These are phyloP conservation scores for Hypoxylon sp. DNA, from an alignment of 2,329 filamentous ascomycete genomes.

Conservation along the genomic window DNA sequence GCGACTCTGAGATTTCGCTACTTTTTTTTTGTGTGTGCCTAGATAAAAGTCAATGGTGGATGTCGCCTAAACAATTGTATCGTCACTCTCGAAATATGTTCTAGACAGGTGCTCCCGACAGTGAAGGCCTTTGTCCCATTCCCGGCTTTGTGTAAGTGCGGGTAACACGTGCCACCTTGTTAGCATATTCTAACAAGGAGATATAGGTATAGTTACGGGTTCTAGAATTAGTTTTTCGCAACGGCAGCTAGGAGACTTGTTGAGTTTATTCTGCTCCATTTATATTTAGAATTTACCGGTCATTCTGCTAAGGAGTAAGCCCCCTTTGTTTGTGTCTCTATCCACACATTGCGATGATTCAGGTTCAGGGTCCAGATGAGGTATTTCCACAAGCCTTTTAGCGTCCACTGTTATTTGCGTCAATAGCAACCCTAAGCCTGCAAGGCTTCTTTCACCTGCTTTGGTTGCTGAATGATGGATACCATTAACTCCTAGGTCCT, in stretches of 20 bases:
- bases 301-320: background rate
- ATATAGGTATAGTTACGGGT: background rate
- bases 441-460: background rate
- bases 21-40: background rate
- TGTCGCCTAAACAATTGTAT: background rate
- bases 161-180: slow-evolving; percentile 9
- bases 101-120: background rate
- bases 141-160: slow-evolving; percentile 20
- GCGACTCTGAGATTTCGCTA: background rate
- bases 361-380: background rate
- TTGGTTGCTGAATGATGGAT: background rate
- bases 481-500: background rate
- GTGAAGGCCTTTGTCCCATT: slow-evolving; percentile 25
- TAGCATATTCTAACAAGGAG: background rate
- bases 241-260: background rate
- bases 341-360: slow-evolving; percentile 6
- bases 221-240: background rate
- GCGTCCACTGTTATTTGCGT: background rate
- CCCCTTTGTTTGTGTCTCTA: slow-evolving; percentile 18
- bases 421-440: background rate
- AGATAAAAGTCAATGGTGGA: slow-evolving; percentile 2
- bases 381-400: background rate
- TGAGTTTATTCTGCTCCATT: background rate
- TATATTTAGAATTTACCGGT: background rate
- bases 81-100: background rate